A percentile compares a stretch with the other conserved stretches of the same genome.
Conservation (phyloP, 2,329 filamentous ascomycete species). For the Lecanicillium sp. region DNA sequence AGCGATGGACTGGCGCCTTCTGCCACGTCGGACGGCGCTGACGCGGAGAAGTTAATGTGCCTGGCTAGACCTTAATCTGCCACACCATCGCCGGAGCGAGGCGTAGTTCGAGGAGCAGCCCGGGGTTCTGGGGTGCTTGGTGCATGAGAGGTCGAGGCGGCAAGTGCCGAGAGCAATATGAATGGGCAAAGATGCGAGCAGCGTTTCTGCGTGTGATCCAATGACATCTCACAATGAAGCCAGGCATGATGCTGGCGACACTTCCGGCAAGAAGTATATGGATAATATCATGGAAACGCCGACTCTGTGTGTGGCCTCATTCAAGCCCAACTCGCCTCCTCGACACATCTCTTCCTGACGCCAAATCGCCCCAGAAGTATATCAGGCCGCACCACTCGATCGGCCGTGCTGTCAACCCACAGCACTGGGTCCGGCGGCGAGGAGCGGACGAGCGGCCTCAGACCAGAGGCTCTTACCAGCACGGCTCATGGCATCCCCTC, state of each 20-base stretch:
- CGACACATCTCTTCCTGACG: conserved; percentile 15
- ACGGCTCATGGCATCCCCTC: conserved; percentile 65
- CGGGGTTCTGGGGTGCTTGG: not conserved
- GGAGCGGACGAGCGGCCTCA: conserved; percentile 70
- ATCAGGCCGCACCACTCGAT: conserved; percentile 19
- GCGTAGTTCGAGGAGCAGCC: conserved; percentile 32
- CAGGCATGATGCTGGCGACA: conserved; percentile 24
- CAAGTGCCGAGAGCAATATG: conserved; percentile 11
- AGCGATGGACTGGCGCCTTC: conserved; percentile 44
- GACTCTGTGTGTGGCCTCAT: conserved; percentile 42
- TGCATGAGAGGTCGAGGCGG: not conserved
- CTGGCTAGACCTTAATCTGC: conserved; percentile 43
- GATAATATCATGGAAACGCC: conserved; percentile 30
- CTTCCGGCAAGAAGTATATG: conserved; percentile 40
- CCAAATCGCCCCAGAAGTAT: conserved; percentile 4
- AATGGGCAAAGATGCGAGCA: not conserved
- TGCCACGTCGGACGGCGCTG: conserved; percentile 34
- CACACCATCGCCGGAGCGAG: conserved; percentile 40
- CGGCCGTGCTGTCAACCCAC: conserved; percentile 34
- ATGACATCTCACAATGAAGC: conserved; percentile 21
- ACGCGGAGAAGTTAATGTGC: conserved; percentile 49
- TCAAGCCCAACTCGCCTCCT: conserved; percentile 38
- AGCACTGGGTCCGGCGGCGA: conserved; percentile 57
- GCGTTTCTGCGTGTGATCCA: conserved; percentile 11
- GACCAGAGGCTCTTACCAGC: conserved; percentile 66